phyloP scores from a whole-genome alignment of 2,329 filamentous ascomycete species.

The Monosporascus sp. region DNA sequence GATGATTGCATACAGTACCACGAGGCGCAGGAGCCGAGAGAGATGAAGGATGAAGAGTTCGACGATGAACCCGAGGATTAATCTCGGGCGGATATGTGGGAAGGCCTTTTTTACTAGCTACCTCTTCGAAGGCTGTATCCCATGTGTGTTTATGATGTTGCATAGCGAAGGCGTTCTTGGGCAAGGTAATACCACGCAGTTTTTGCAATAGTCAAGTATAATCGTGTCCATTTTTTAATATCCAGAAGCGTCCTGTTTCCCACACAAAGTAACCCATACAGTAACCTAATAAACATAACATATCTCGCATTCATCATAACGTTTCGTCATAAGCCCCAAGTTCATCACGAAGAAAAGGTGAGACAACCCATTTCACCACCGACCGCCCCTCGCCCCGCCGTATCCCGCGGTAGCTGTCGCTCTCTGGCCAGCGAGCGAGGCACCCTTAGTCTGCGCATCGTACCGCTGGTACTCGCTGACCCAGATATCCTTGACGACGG shows the following conservation, averaged over 20 bases:
- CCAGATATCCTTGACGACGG: constrained; percentile 50
- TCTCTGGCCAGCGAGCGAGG: constrained; percentile 6
- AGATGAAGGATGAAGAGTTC: constrained; percentile 28
- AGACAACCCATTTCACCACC: not conserved
- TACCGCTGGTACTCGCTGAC: constrained; percentile 52
- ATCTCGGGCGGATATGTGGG: not conserved
- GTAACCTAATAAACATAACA: too few relatives aligned
- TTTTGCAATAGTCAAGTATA: constrained; percentile 2
- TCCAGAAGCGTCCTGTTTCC: too few relatives aligned
- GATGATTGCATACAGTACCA: constrained; percentile 42
- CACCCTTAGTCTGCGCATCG: constrained; percentile 40
- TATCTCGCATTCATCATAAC: too few relatives aligned
- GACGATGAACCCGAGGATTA: constrained; percentile 16
- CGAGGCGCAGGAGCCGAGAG: constrained; percentile 29
- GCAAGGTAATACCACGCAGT: constrained; percentile 14
- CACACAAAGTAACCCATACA: too few relatives aligned
- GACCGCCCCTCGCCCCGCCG: constrained; percentile 6
- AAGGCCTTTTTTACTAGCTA: not conserved
- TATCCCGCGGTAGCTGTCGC: constrained; percentile 10
- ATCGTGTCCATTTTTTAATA: constrained; percentile 1
- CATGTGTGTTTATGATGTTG: not conserved
- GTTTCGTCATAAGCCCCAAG: too few relatives aligned
- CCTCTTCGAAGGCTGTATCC: not conserved
- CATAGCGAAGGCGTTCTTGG: constrained; percentile 23
- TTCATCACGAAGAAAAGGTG: too few relatives aligned